Evolutionary conservation across 345 rosid genomes (phyloP).

Genomic region (Salix udensis): DNA sequence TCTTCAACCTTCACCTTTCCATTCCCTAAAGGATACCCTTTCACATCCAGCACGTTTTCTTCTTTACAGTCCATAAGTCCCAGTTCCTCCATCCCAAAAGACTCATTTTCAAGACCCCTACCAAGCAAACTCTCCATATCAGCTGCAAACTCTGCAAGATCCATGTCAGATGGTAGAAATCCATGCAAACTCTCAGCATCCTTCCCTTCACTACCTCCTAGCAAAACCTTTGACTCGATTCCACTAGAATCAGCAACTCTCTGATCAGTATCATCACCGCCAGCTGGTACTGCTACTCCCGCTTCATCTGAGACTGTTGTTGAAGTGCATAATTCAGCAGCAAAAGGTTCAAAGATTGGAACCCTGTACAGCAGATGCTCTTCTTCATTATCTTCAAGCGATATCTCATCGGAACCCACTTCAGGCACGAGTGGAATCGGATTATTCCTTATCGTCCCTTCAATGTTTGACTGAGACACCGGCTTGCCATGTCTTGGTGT

Average conservation of each 20-base stretch:
- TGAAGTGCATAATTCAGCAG: constrained; percentile 46
- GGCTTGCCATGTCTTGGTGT: constrained; percentile 61
- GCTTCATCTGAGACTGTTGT: constrained; percentile 25
- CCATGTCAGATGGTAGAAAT: constrained; percentile 71
- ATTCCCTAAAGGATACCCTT: constrained; percentile 7
- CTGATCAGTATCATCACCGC: not conserved
- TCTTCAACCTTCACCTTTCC: constrained; percentile 49
- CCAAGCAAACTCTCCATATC: constrained; percentile 85
- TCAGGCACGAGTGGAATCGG: constrained; percentile 64
- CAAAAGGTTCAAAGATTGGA: constrained; percentile 65
- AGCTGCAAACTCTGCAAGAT: constrained; percentile 83
- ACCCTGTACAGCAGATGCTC: constrained; percentile 85
- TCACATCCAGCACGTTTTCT: constrained; percentile 16
- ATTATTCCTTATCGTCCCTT: constrained; percentile 9
- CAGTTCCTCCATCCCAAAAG: constrained; percentile 67
- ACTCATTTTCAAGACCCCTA: constrained; percentile 58
- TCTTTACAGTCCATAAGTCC: constrained; percentile 45
- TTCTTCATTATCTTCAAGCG: constrained; percentile 48
- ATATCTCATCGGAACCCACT: constrained; percentile 53
- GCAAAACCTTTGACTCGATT: constrained; percentile 15
- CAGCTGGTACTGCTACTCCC: not conserved
- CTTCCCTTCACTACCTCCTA: not conserved
- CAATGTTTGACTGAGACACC: not conserved
- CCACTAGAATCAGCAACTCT: constrained; percentile 2
- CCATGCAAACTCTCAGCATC: constrained; percentile 37